A percentile compares a stretch with the other conserved stretches of the same genome.
Conservation (phyloP, 768 basidiomycete species). For the Lyophyllum shimeji region DNA sequence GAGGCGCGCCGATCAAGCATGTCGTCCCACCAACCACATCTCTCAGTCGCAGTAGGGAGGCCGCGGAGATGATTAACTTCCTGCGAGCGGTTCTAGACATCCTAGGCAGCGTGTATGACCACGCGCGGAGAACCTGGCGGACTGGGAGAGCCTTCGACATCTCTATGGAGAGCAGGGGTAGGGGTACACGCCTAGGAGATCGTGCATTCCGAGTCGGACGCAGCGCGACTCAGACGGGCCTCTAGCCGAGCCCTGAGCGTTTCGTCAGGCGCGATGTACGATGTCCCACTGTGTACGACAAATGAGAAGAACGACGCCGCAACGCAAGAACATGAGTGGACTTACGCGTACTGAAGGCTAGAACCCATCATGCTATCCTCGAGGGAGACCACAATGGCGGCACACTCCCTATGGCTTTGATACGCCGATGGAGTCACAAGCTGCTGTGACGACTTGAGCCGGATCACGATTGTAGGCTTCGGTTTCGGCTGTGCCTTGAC, state of each 20-base stretch:
- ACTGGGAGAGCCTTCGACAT: too few relatives aligned
- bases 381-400: conserved; percentile 38
- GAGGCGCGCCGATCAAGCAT: too few relatives aligned
- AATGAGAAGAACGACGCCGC: conserved; percentile 2
- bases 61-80: too few relatives aligned
- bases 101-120: too few relatives aligned
- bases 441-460: conserved; percentile 34
- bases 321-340: background rate
- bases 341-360: conserved; percentile 56
- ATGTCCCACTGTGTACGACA: conserved; percentile 34
- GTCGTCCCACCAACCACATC: too few relatives aligned
- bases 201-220: conserved; percentile 36
- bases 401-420: background rate
- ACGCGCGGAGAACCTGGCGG: too few relatives aligned
- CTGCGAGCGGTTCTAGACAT: too few relatives aligned
- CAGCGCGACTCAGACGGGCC: conserved; percentile 38
- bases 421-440: conserved; percentile 25
- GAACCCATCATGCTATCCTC: conserved; percentile 39
- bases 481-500: conserved; percentile 16
- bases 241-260: conserved; percentile 46
- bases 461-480: conserved; percentile 35
- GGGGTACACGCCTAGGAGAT: conserved; percentile 40
- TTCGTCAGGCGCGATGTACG: conserved; percentile 47
- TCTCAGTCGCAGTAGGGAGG: too few relatives aligned
- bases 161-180: too few relatives aligned